A percentile compares a stretch with the other conserved stretches of the same genome.
These are phyloP conservation scores for Striga hermonthica DNA, from an alignment of 305 asterid genomes.

Conservation along the genomic window DNA sequence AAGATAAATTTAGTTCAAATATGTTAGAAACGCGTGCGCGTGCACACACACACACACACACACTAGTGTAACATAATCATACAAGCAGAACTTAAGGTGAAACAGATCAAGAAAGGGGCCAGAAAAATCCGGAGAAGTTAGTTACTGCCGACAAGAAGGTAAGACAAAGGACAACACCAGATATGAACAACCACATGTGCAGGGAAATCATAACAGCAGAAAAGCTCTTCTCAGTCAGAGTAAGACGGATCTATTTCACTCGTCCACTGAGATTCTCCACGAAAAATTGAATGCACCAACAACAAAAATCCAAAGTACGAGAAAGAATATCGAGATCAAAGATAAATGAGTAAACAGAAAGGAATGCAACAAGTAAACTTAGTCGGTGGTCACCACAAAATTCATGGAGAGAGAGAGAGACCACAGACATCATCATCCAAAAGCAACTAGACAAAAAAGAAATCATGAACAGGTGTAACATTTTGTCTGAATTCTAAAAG, in stretches of 20 bases:
- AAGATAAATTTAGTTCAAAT: conserved; percentile 15
- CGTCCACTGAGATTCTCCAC: conserved; percentile 50
- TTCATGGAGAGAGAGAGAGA: too few relatives aligned
- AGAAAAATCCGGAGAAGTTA: not conserved
- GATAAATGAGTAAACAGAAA: conserved; percentile 33
- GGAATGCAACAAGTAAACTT: conserved; percentile 39
- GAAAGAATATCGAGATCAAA: conserved; percentile 30
- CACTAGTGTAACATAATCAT: not conserved
- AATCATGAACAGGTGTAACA: not conserved
- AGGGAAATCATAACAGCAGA: conserved; percentile 35
- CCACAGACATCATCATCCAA: not conserved
- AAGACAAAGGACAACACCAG: not conserved
- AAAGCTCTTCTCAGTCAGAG: conserved; percentile 37
- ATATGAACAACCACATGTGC: not conserved
- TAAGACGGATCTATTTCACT: conserved; percentile 32
- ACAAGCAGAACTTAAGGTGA: not conserved
- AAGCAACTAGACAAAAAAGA: not conserved
- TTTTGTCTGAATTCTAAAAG: not conserved
- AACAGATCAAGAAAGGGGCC: not conserved
- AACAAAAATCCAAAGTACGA: conserved; percentile 56
- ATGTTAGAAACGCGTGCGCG: conserved; percentile 20
- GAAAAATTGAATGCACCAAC: conserved; percentile 55
- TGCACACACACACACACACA: not conserved
- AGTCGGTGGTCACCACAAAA: too few relatives aligned
- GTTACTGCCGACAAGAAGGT: not conserved